phyloP scores from a whole-genome alignment of 2,329 filamentous ascomycete species.

The Polychaeton citri region DNA sequence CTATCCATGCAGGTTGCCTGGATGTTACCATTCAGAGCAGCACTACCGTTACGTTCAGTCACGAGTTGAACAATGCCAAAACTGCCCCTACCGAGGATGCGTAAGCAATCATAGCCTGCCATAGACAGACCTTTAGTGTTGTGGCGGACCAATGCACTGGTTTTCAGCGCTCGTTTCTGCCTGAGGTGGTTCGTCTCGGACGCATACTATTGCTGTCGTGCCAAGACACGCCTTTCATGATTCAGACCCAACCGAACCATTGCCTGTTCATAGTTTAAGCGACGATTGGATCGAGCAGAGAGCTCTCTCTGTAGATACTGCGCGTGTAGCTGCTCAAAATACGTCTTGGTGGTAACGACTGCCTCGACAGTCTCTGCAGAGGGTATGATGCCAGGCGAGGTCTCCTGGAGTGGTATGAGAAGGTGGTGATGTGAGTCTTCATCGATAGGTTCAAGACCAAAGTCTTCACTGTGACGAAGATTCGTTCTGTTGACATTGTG shows the following conservation, averaged over 20 bases:
- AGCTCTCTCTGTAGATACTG: constrained; percentile 42
- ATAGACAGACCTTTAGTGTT: constrained; percentile 38
- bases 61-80: constrained; percentile 88
- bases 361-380: constrained; percentile 56
- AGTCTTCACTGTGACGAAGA: constrained; percentile 6
- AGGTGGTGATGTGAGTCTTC: constrained; percentile 16
- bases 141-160: constrained; percentile 38
- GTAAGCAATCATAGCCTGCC: constrained; percentile 65
- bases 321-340: constrained; percentile 73
- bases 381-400: constrained; percentile 13
- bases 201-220: constrained; percentile 45
- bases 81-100: constrained; percentile 80
- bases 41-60: constrained; percentile 35
- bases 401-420: constrained; percentile 19
- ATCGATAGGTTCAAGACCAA: constrained; percentile 18
- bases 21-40: not conserved
- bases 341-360: constrained; percentile 69
- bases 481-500: constrained; percentile 11
- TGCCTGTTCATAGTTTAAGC: constrained; percentile 48
- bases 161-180: constrained; percentile 56
- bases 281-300: constrained; percentile 48
- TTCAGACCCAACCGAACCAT: constrained; percentile 45
- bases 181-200: constrained; percentile 65
- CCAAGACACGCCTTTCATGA: constrained; percentile 41
- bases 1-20: not conserved